Evolutionary conservation across 305 asterid species (phyloP).

Genomic region (Solanum hybrid): DNA sequence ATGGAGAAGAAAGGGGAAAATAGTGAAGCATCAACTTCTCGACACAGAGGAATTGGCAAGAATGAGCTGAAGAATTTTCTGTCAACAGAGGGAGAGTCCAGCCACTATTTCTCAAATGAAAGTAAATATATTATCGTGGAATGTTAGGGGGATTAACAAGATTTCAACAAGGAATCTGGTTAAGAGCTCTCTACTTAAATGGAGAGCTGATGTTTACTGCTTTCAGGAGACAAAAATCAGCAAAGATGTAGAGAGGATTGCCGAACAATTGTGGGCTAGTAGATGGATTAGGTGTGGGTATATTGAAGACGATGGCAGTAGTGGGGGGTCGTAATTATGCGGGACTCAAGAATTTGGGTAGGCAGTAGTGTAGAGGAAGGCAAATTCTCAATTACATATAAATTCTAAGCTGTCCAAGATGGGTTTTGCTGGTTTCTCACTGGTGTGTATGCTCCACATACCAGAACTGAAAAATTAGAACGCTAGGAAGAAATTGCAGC

Average conservation of each 20-base stretch:
- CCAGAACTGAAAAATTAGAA: background rate
- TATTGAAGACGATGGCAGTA: background rate
- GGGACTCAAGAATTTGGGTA: background rate
- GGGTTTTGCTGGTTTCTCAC: background rate
- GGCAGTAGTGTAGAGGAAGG: background rate
- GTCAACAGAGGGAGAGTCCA: background rate
- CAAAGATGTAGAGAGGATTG: background rate
- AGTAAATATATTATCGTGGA: background rate
- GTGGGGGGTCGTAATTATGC: background rate
- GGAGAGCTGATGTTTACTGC: background rate
- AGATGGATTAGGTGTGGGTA: background rate
- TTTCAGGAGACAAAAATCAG: background rate
- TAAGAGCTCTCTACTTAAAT: background rate
- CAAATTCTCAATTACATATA: background rate
- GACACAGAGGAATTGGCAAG: background rate
- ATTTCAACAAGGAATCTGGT: background rate
- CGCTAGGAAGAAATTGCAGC: background rate
- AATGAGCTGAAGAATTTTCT: background rate
- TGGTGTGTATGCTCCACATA: background rate
- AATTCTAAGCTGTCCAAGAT: background rate
- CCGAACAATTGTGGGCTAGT: background rate
- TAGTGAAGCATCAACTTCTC: background rate
- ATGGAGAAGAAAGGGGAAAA: background rate
- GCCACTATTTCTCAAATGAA: background rate
- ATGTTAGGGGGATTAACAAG: background rate